These are phyloP conservation scores for Aspergillus sp. DNA, from an alignment of 2,329 filamentous ascomycete species.

Conservation along the genomic window DNA sequence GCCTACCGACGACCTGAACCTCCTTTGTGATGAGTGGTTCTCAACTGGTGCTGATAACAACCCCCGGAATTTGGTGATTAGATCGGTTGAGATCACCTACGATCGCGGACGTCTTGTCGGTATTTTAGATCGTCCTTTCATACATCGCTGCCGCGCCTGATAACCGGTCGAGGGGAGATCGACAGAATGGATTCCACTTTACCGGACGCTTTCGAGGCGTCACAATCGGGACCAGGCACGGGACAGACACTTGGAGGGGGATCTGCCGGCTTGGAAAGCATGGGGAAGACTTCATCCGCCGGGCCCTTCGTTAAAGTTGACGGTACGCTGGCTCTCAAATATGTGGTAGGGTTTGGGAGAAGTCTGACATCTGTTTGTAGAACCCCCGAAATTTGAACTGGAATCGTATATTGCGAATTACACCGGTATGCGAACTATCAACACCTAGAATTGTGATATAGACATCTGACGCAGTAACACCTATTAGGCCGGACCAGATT, in stretches of 20 bases:
- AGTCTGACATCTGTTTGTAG: slow-evolving; percentile 35
- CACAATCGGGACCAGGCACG: slow-evolving; percentile 8
- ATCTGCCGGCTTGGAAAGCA: slow-evolving; percentile 5
- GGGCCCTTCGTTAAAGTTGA: slow-evolving; percentile 20
- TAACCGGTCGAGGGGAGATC: neutral
- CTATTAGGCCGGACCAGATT: slow-evolving; percentile 65
- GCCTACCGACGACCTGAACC: no score
- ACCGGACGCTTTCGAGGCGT: slow-evolving; percentile 19
- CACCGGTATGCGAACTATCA: slow-evolving; percentile 49
- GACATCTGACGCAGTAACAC: slow-evolving; percentile 2
- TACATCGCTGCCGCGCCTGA: no score
- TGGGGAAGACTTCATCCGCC: neutral
- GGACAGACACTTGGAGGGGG: slow-evolving; percentile 4
- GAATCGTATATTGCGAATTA: slow-evolving; percentile 90
- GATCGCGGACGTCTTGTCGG: no score
- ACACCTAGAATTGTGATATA: neutral
- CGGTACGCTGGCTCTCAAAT: slow-evolving; percentile 16
- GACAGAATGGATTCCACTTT: slow-evolving; percentile 19
- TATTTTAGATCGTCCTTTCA: no score
- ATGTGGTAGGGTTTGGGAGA: slow-evolving; percentile 5
- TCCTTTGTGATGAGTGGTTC: no score
- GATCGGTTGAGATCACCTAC: no score
- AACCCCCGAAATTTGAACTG: slow-evolving; percentile 79
- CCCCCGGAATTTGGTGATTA: no score
- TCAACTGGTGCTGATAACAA: no score